Base-by-base conservation (phyloP, 1,139 yeast species). In the Lodderomyces margitis region DNA sequence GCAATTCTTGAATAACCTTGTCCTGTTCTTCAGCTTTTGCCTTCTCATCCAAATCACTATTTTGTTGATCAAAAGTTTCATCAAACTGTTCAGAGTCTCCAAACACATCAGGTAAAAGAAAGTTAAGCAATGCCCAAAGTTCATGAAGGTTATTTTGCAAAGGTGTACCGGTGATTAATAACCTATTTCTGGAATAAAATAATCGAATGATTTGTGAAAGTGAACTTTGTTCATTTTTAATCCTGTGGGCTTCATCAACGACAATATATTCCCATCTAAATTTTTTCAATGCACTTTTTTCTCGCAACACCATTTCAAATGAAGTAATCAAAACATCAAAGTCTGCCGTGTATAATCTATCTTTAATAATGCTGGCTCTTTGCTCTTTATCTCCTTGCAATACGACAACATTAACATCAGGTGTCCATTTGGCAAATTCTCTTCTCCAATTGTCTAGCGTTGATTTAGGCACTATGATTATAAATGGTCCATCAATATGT, bases 241-340 rank as follows among this genome's bases (percentile, higher is more conserved):
- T 91, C 58, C 98, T 78, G 59, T 92, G 98, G 2, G 98, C 98
- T 62, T 92, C 98, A 66, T 92, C 98, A 34, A 92, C 91, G 20
- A 92, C 80, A 43, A 92, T 82, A 58, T 91, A 92, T 64, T 91
- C 91, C 98, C 98, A 92, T 41, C 84, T 81, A 50, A 92, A 72
- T 58, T 88, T 88, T 56, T 83, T 85, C 51, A 92, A 74, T 37
- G 80, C 76, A 10, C 88, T 61, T 60, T 91, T 91, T 60, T 92
- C 98, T 45, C 92, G 75, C 34, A 92, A 82, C 19, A 91, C 94
- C 79, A 92, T 87, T 61, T 92, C 98, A 57, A 86, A 92, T 2
- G 97, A 87, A 0, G 97, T 87, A 43, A 92, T 78, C 45, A 87
- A 75, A 9, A 91, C 95, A 57, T 92, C 98, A 57, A 92, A 92